Conservation (phyloP, 164 flowering plant species). For the Magnolia kwangsiensis region DNA sequence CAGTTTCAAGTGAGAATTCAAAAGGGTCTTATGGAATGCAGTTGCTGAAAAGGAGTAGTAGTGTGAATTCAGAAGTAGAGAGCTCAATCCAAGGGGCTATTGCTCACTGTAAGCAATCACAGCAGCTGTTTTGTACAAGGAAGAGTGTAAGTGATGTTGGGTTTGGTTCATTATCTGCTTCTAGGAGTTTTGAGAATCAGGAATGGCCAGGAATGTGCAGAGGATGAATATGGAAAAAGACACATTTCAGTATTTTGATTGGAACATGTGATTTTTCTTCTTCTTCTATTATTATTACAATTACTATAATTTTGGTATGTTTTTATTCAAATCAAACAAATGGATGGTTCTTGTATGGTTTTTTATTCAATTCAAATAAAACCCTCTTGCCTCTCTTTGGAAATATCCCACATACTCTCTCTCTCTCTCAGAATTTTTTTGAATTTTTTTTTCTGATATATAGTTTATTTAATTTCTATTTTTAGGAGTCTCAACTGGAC, state of each 20-base stretch:
- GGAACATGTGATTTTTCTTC: constrained; percentile 2
- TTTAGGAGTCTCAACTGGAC: no score
- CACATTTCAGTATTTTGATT: neutral
- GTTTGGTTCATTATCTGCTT: constrained; percentile 39
- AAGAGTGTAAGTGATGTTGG: constrained; percentile 46
- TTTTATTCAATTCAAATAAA: neutral
- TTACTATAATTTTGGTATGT: neutral
- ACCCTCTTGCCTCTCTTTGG: neutral
- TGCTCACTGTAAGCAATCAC: constrained; percentile 54
- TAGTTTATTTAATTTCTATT: no score
- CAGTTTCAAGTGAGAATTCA: constrained; percentile 29
- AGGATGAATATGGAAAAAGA: constrained; percentile 27
- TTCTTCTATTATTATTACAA: neutral
- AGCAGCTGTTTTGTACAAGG: constrained; percentile 38
- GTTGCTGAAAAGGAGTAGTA: constrained; percentile 56
- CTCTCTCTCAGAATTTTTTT: no score
- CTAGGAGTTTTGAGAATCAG: constrained; percentile 39
- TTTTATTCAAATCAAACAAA: constrained; percentile 10
- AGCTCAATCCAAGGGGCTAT: constrained; percentile 38
- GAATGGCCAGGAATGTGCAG: constrained; percentile 44
- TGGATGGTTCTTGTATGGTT: neutral
- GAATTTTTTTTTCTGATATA: no score
- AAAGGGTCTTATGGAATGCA: constrained; percentile 33
- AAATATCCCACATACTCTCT: neutral
- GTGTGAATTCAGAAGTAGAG: constrained; percentile 37